Conservation (phyloP, 352 stramenopile genomes). For the Globisporangium alternatum region DNA sequence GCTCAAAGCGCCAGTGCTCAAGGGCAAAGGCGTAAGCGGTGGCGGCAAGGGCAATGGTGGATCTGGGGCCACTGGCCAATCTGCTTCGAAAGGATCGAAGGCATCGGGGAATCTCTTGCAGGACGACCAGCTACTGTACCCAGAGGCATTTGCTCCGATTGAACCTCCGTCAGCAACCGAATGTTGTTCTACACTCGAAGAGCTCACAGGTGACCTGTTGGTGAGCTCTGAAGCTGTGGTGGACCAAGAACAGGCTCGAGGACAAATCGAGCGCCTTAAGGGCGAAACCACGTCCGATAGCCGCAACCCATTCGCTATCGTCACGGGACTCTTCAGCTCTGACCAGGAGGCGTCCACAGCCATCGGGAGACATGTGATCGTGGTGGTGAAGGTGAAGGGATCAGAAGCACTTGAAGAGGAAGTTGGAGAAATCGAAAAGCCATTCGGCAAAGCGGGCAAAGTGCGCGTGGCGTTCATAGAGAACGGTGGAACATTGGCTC, state of each 20-base stretch:
- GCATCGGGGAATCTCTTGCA: constrained; percentile 33
- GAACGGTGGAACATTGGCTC: constrained; percentile 43
- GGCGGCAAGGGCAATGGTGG: background rate
- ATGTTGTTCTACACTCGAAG: background rate
- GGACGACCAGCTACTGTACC: constrained; percentile 39
- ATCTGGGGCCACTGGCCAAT: background rate
- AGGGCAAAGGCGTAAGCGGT: constrained; percentile 12
- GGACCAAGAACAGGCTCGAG: constrained; percentile 5
- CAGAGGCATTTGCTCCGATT: constrained; percentile 32
- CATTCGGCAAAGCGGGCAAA: constrained; percentile 78
- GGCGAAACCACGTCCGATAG: constrained; percentile 59
- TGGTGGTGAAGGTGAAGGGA: constrained; percentile 21
- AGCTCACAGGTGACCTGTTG: background rate
- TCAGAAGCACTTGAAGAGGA: constrained; percentile 17
- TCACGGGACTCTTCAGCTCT: constrained; percentile 49
- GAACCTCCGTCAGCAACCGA: background rate
- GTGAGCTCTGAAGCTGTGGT: background rate
- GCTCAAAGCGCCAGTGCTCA: constrained; percentile 36
- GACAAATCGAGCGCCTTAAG: constrained; percentile 62
- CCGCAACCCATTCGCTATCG: constrained; percentile 64
- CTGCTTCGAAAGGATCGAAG: background rate
- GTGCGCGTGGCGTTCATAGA: constrained; percentile 49
- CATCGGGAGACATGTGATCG: constrained; percentile 15
- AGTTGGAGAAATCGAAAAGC: constrained; percentile 55
- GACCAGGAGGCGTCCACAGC: constrained; percentile 40